These are phyloP conservation scores for Suhomyces sp. DNA, from an alignment of 805 yeast species.

Conservation along the genomic window DNA sequence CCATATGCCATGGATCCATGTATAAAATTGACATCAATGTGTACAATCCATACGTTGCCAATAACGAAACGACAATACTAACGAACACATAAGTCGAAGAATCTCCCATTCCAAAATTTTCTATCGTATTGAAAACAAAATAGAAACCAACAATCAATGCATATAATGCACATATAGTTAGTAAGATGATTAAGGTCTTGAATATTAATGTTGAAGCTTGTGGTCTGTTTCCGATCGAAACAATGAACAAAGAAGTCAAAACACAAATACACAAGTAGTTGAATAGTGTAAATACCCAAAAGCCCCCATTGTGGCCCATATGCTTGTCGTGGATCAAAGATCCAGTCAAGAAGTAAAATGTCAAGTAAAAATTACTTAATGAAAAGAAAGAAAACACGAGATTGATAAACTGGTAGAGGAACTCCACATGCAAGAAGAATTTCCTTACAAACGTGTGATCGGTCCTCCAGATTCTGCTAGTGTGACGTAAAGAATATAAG, in stretches of 20 bases:
- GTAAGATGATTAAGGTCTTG: constrained; percentile 63
- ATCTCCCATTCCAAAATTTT: constrained; percentile 39
- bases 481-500: constrained; percentile 22
- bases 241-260: constrained; percentile 82
- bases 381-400: constrained; percentile 24
- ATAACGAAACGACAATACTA: constrained; percentile 77
- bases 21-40: constrained; percentile 77
- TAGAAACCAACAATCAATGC: constrained; percentile 79
- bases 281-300: constrained; percentile 78
- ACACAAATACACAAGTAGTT: constrained; percentile 81
- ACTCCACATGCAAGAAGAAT: constrained; percentile 23
- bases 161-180: constrained; percentile 78
- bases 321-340: constrained; percentile 50
- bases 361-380: constrained; percentile 26
- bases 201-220: constrained; percentile 88
- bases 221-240: constrained; percentile 96
- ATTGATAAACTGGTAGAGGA: constrained; percentile 20
- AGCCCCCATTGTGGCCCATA: constrained; percentile 70
- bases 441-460: constrained; percentile 21
- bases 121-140: constrained; percentile 60
- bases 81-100: constrained; percentile 52
- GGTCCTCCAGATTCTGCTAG: constrained; percentile 24
- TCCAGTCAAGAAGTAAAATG: constrained; percentile 55
- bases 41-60: constrained; percentile 91
- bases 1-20: constrained; percentile 94